Base-by-base conservation (phyloP, 768 basidiomycete species). In the Tylopilus subfusipes region DNA sequence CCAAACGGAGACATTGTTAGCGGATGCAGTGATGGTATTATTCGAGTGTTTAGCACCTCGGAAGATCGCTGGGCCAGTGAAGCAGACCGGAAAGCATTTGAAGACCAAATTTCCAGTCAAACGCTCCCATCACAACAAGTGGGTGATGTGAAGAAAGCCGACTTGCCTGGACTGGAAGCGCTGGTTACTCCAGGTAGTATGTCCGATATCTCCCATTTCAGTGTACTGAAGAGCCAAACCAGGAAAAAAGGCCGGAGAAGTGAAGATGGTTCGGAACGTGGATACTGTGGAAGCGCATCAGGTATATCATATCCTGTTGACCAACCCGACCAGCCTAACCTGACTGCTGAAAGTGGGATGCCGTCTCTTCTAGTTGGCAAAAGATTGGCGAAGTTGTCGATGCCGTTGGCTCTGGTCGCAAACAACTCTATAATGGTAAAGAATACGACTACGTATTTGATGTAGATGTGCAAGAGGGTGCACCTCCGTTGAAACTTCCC, bases 371-470 rank as follows among this genome's bases (percentile, higher is more conserved):
- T 18, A 79, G 78, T 24, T 99, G 97, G 97, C 83, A 92, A 69
- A 96, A 95, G 68, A 84, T 98, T 31, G 97, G 97, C 22, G 89
- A 95, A 61, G 95, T 98, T 6, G 93, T 95, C 5, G 97, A 97
- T 65, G 95, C 94, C 19, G 89, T 96, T 48, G 90, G 94, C 22
- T 84, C 86, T 33, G 83, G 84, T n/a, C 80, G 93, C 53, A 95
- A 91, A 71, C 91, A 95, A 71, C 78, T 97, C n/a, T 88, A 89
- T 65, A 72, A 93, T 62, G 97, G 97, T 18, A 86, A 87, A 66
- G 96, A 98, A 72, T 99, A 95, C 66, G 97, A 99, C 72, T 97
- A 97, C 64, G 96, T 99, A n/a, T 98, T 98, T 64, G 95, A 97
- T 65, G 95, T 99, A 33, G 97, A 98, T 64, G 87, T 98, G 25